Percentiles rank a stretch among this genome's conserved stretches.
phyloP scores from a whole-genome alignment of 805 yeast genomes.

The Metschnikowia lochheadii region DNA sequence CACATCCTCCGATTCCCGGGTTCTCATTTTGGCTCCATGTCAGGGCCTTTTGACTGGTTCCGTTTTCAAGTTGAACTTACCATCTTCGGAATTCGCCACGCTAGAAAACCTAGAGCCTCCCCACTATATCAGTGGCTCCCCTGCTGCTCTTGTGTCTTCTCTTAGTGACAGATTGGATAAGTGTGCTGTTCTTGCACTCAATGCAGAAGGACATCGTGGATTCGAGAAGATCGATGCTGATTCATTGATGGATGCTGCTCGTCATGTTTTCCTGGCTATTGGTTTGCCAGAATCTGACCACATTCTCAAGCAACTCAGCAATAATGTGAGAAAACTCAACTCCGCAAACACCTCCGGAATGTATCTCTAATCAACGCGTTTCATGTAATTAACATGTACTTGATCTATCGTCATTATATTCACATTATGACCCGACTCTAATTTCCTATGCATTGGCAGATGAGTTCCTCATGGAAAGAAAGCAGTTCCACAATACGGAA shows the following conservation, averaged over 20 bases:
- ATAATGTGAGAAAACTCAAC: slow-evolving; percentile 21
- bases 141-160: slow-evolving; percentile 42
- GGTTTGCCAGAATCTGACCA: neutral
- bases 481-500: slow-evolving; percentile 93
- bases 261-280: slow-evolving; percentile 6
- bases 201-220: slow-evolving; percentile 62
- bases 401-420: neutral
- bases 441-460: neutral
- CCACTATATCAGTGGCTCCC: slow-evolving; percentile 55
- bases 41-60: slow-evolving; percentile 28
- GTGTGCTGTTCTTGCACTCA: slow-evolving; percentile 30
- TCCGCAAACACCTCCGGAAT: slow-evolving; percentile 25
- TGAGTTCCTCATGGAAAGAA: slow-evolving; percentile 71
- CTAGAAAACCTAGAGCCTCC: slow-evolving; percentile 49
- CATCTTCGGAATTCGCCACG: slow-evolving; percentile 8
- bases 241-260: slow-evolving; percentile 32
- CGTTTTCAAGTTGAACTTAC: slow-evolving; percentile 21
- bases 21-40: slow-evolving; percentile 38
- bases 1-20: slow-evolving; percentile 9
- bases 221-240: slow-evolving; percentile 51
- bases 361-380: slow-evolving; percentile 15
- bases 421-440: neutral
- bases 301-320: slow-evolving; percentile 18
- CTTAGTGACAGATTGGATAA: slow-evolving; percentile 5
- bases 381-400: neutral